Evolutionary conservation across 2,329 filamentous ascomycete species (phyloP), one percentile per base, ranked within the genome.

Genomic region (Chaetomium strumarium): DNA sequence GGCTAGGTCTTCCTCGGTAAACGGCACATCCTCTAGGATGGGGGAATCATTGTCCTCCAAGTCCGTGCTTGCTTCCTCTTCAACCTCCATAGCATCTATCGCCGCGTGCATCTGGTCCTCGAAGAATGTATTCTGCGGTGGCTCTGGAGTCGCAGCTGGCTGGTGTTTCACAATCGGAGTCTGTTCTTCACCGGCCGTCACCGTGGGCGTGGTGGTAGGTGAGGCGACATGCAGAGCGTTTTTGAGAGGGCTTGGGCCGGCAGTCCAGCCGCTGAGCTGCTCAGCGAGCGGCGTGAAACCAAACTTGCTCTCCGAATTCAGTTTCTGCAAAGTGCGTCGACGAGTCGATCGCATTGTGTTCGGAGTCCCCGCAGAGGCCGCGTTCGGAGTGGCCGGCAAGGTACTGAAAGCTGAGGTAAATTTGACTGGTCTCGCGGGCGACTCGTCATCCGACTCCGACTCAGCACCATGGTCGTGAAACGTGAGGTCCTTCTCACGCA

Each of bases 261-360:
- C 74, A 57, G 77, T 76, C 85, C 86, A 89, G 20, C 76, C 74
- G 53, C 72, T 76, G 5, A 88, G 69, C 60, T 84, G 78, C 36
- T 77, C 72, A 4, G 80, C 80, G 36, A 89, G 70, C 20, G 83
- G 81, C 1, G 83, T 86, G 56, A 87, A 85, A 2, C 82, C 81
- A 47, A 80, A 51, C n/a, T 52, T 46, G 34, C 42, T 41, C 19
- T 55, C 47, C 13, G 42, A 39, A 12, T 42, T 53, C n/a, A 54
- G 52, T 16, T 62, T 62, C 58, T 65, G 68, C 7, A 54, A 58
- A 0, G 62, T 52, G 66, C 68, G 61, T 56, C 58, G 57, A 60
- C 65, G 49, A 11, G 56, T 46, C 13, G 59, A 57, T 10, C 29
- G 49, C 14, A 33, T 52, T 7, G 36, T 17, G 13, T 34, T 45